Evolutionary conservation across 2,329 filamentous ascomycete genomes (phyloP).

Genomic region (Leptoxyphium fumago): DNA sequence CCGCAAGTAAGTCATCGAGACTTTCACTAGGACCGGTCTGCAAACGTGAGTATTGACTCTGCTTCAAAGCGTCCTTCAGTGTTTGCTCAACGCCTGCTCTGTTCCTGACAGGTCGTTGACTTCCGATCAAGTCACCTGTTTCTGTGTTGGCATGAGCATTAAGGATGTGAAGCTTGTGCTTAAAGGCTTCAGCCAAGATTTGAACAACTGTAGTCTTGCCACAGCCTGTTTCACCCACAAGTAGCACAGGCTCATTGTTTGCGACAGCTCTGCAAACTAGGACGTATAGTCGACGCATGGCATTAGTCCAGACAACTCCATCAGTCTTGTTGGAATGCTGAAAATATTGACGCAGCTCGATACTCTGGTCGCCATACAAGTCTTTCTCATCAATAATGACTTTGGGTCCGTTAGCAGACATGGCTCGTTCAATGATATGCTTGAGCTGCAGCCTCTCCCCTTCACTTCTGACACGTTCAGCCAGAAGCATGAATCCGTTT

Average conservation of each 20-base stretch:
- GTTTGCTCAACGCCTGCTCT: constrained; percentile 55
- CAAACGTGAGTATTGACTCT: constrained; percentile 7
- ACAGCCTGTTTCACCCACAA: constrained; percentile 93
- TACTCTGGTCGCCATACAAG: constrained; percentile 47
- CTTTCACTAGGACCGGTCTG: constrained; percentile 13
- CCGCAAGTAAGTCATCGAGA: constrained; percentile 42
- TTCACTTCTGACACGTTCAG: constrained; percentile 81
- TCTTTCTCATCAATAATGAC: constrained; percentile 60
- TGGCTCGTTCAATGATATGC: constrained; percentile 72
- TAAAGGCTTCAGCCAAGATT: constrained; percentile 67
- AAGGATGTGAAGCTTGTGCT: constrained; percentile 67
- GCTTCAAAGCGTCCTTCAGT: constrained; percentile 46
- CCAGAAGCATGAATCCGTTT: constrained; percentile 93
- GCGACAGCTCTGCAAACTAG: constrained; percentile 74
- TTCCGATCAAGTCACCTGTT: constrained; percentile 91
- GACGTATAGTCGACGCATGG: constrained; percentile 83
- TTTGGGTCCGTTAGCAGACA: constrained; percentile 44
- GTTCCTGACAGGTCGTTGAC: constrained; percentile 82
- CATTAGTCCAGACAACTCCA: constrained; percentile 81
- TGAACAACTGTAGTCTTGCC: constrained; percentile 97
- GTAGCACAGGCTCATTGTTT: constrained; percentile 83
- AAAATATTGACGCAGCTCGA: constrained; percentile 23
- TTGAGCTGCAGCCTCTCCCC: constrained; percentile 79
- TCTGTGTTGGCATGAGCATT: constrained; percentile 98
- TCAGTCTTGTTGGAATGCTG: constrained; percentile 32